A percentile compares a stretch with the other conserved stretches of the same genome.
phyloP scores from a whole-genome alignment of 768 basidiomycete genomes.

The Auricularia sp. region DNA sequence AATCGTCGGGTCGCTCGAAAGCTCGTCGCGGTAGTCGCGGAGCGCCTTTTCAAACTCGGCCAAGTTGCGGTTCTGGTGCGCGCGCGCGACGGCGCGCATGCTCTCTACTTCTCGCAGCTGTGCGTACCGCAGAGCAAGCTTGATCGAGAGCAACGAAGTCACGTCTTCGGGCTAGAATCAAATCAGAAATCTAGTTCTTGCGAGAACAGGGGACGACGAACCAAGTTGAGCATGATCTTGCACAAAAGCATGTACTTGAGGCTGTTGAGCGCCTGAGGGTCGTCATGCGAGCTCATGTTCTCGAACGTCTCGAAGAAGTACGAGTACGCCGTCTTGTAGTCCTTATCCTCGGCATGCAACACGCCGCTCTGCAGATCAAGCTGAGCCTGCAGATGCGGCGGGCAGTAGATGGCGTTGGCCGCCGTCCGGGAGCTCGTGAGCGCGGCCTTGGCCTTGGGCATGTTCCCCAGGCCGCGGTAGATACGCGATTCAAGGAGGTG shows the following conservation, averaged over 20 bases:
- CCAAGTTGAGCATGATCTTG: conserved; percentile 95
- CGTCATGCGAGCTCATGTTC: conserved; percentile 68
- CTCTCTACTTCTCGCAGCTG: conserved; percentile 85
- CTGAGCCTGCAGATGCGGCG: conserved; percentile 50
- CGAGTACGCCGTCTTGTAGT: conserved; percentile 93
- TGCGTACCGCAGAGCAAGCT: conserved; percentile 81
- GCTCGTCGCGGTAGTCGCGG: conserved; percentile 79
- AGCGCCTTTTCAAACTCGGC: conserved; percentile 83
- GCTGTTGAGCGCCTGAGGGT: conserved; percentile 65
- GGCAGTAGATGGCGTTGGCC: conserved; percentile 92
- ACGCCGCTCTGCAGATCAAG: conserved; percentile 68
- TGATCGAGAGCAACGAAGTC: conserved; percentile 72
- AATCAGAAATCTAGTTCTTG: not conserved
- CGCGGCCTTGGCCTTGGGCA: conserved; percentile 85
- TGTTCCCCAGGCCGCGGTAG: conserved; percentile 80
- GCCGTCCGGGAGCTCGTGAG: conserved; percentile 87
- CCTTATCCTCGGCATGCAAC: conserved; percentile 93
- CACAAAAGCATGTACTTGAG: conserved; percentile 98
- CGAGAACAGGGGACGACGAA: conserved; percentile 28
- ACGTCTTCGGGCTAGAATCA: conserved; percentile 83
- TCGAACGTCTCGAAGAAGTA: conserved; percentile 98
- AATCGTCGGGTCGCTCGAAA: conserved; percentile 92
- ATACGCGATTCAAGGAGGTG: conserved; percentile 89
- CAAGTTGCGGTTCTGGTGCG: conserved; percentile 86
- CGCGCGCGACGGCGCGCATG: conserved; percentile 89